Evolutionary conservation across 225 moss, liverwort and hornwort genomes (phyloP).

Genomic region (Ulota crispa): DNA sequence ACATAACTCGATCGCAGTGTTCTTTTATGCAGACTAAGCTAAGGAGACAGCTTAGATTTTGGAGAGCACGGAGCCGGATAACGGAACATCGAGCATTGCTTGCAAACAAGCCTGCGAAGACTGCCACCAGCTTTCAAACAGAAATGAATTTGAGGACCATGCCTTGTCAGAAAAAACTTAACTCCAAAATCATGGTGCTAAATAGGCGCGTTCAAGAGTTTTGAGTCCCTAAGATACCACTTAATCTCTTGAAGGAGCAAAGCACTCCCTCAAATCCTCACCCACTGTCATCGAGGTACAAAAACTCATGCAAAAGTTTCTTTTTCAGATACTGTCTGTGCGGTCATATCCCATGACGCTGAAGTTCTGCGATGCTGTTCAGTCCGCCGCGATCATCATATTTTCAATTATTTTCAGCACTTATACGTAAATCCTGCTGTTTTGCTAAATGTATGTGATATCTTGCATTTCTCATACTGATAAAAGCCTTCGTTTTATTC

Average conservation of each 20-base stretch:
- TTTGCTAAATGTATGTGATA: background rate
- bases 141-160: slow-evolving; percentile 7
- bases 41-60: slow-evolving; percentile 32
- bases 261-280: background rate
- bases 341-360: too few relatives aligned
- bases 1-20: background rate
- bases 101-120: slow-evolving; percentile 18
- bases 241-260: background rate
- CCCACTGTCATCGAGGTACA: slow-evolving; percentile 21
- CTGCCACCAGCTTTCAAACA: slow-evolving; percentile 11
- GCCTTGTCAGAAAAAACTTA: background rate
- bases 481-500: background rate
- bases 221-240: slow-evolving; percentile 11
- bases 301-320: background rate
- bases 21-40: slow-evolving; percentile 18
- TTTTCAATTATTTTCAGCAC: background rate
- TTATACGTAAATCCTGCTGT: background rate
- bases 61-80: slow-evolving; percentile 35
- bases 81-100: slow-evolving; percentile 25
- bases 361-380: too few relatives aligned
- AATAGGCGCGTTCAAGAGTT: slow-evolving; percentile 2
- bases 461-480: background rate
- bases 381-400: too few relatives aligned
- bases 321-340: too few relatives aligned
- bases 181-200: background rate